A percentile compares a stretch with the other conserved stretches of the same genome.
Conservation (phyloP, 352 stramenopile species). For the Phytopythium sindhum region DNA sequence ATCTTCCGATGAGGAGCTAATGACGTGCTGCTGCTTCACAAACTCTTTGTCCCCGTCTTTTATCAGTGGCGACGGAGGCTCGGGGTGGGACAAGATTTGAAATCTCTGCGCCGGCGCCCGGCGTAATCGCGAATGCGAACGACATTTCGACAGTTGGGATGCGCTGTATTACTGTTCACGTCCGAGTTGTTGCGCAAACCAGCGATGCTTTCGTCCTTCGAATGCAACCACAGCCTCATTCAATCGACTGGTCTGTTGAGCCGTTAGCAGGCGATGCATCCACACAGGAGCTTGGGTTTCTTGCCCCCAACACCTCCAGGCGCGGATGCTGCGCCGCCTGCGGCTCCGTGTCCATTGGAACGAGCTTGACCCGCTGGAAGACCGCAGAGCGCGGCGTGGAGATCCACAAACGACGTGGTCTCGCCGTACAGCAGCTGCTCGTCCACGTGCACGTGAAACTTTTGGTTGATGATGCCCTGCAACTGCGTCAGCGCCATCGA, state of each 20-base stretch:
- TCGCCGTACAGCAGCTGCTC: slow-evolving; percentile 94
- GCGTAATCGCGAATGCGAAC: too few relatives aligned
- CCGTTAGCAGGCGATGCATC: slow-evolving; percentile 69
- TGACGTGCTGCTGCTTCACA: too few relatives aligned
- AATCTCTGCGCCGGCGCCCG: too few relatives aligned
- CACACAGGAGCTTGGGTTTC: slow-evolving; percentile 66
- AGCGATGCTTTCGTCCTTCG: too few relatives aligned
- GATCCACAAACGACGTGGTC: slow-evolving; percentile 74
- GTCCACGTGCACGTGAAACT: slow-evolving; percentile 88
- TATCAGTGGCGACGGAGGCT: too few relatives aligned
- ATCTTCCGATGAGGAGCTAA: too few relatives aligned
- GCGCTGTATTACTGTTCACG: too few relatives aligned
- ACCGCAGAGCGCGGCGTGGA: slow-evolving; percentile 69
- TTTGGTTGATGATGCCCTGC: slow-evolving; percentile 89
- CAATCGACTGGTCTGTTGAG: not conserved
- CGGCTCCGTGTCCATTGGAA: slow-evolving; percentile 4
- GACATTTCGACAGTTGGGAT: too few relatives aligned
- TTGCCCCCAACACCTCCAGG: slow-evolving; percentile 7
- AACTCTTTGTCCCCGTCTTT: too few relatives aligned
- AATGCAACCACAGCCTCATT: too few relatives aligned
- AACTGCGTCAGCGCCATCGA: slow-evolving; percentile 94
- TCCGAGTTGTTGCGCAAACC: too few relatives aligned
- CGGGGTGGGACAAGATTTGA: too few relatives aligned
- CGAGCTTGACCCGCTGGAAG: slow-evolving; percentile 14
- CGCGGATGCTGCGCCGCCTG: slow-evolving; percentile 10